Conservation (phyloP, 1,284 basidiomycete species). For the Mrakiaceae sp. region DNA sequence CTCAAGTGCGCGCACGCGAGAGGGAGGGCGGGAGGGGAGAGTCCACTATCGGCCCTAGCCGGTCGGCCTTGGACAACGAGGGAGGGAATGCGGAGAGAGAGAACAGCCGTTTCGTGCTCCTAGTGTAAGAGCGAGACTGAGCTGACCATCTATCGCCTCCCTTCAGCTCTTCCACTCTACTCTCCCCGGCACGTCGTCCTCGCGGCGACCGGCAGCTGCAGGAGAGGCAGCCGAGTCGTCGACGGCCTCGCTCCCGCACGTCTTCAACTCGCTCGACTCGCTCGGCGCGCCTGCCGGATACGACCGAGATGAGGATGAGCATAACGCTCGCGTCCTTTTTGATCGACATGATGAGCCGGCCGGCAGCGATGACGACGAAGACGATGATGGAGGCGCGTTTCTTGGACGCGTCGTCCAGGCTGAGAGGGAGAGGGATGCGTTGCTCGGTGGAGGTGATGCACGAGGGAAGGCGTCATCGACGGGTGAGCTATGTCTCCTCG, state of each 20-base stretch:
- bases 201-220: background rate
- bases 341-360: background rate
- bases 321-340: constrained; percentile 2
- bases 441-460: background rate
- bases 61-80: background rate
- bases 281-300: background rate
- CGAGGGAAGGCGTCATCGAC: background rate
- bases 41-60: background rate
- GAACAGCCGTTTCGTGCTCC: background rate
- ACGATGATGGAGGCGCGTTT: constrained; percentile 3
- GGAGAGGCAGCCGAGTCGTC: background rate
- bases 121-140: background rate
- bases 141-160: too few relatives aligned
- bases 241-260: constrained; percentile 5
- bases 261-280: constrained; percentile 12
- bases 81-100: too few relatives aligned
- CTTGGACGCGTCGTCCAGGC: constrained; percentile 3
- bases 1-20: too few relatives aligned
- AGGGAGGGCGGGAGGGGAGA: too few relatives aligned
- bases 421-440: constrained; percentile 3
- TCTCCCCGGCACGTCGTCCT: too few relatives aligned
- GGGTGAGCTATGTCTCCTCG: background rate
- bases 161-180: too few relatives aligned
- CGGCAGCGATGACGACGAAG: background rate
- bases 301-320: background rate